Evolutionary conservation across 2,329 filamentous ascomycete species (phyloP).

Genomic region (Alternaria sp.): DNA sequence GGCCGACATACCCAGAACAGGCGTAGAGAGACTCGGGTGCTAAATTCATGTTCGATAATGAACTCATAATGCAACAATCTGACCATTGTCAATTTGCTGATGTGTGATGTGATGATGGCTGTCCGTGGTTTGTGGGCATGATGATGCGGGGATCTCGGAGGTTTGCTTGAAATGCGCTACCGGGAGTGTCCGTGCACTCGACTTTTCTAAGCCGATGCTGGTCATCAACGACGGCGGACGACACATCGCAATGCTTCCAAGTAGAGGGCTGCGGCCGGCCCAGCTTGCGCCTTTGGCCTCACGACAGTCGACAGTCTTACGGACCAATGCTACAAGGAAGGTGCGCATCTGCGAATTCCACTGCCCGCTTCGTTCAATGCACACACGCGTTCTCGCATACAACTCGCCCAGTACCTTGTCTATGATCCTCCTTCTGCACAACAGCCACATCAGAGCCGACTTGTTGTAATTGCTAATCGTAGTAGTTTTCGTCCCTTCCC

Average conservation of each 20-base stretch:
- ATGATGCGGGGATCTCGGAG: conserved; percentile 22
- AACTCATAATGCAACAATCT: conserved; percentile 16
- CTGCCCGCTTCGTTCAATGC: neutral
- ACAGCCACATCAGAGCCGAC: neutral
- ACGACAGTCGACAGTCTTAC: conserved; percentile 27
- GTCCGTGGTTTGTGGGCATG: neutral
- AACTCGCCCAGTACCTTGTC: neutral
- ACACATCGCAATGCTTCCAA: conserved; percentile 54
- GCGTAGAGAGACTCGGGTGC: conserved; percentile 12
- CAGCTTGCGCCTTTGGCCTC: conserved; percentile 31
- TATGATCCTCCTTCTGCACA: neutral
- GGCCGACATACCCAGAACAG: conserved; percentile 29
- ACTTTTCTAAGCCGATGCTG: conserved; percentile 23
- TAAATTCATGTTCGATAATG: conserved; percentile 10
- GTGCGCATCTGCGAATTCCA: conserved; percentile 27
- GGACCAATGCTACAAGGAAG: conserved; percentile 40
- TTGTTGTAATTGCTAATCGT: conserved; percentile 13
- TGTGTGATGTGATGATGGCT: neutral
- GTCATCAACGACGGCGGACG: conserved; percentile 27
- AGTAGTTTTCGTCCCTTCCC: conserved; percentile 44
- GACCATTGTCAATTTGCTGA: neutral
- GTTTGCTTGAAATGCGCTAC: conserved; percentile 5
- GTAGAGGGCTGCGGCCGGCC: conserved; percentile 53
- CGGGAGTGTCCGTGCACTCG: conserved; percentile 16
- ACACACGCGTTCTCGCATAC: conserved; percentile 12